These are phyloP conservation scores for Parascedosporium putredinis DNA, from an alignment of 2,329 filamentous ascomycete genomes.

Conservation along the genomic window DNA sequence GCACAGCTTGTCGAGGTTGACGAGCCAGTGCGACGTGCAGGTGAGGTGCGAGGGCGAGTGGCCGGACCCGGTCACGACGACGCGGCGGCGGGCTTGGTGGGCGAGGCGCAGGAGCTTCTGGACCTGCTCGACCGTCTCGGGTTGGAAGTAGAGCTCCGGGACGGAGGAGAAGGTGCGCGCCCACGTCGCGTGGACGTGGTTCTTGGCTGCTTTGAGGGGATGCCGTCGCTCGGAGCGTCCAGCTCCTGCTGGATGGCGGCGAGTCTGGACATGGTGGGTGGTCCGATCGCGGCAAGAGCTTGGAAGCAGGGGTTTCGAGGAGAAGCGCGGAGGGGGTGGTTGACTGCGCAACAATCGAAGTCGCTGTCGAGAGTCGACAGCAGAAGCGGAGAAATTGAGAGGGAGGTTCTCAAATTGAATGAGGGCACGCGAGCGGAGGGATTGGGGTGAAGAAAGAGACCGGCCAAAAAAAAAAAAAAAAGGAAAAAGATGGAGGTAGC, in stretches of 20 bases:
- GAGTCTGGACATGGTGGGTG: background rate
- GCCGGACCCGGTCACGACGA: slow-evolving; percentile 80
- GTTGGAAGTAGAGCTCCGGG: slow-evolving; percentile 85
- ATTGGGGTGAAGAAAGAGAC: no score
- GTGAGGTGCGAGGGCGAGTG: slow-evolving; percentile 91
- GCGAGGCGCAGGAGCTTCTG: slow-evolving; percentile 76
- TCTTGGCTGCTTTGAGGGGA: slow-evolving; percentile 60
- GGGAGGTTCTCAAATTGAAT: no score
- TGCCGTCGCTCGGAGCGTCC: slow-evolving; percentile 3
- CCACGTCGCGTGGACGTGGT: slow-evolving; percentile 84
- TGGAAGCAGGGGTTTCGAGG: no score
- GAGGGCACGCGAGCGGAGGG: no score
- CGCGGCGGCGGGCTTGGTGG: slow-evolving; percentile 65
- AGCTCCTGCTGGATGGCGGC: slow-evolving; percentile 4
- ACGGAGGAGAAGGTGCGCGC: slow-evolving; percentile 82
- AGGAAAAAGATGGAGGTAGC: no score
- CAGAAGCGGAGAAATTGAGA: no score
- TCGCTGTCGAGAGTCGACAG: no score
- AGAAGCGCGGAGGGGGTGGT: no score
- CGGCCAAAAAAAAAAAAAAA: no score
- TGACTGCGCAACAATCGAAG: no score
- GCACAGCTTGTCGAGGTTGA: slow-evolving; percentile 82
- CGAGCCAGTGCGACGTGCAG: slow-evolving; percentile 85
- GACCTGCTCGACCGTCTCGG: slow-evolving; percentile 67
- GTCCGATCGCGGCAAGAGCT: no score